Percentiles rank a stretch among this genome's conserved stretches.
phyloP scores from a whole-genome alignment of 108 stramenopile species.

The Aureococcus anophagefferens region DNA sequence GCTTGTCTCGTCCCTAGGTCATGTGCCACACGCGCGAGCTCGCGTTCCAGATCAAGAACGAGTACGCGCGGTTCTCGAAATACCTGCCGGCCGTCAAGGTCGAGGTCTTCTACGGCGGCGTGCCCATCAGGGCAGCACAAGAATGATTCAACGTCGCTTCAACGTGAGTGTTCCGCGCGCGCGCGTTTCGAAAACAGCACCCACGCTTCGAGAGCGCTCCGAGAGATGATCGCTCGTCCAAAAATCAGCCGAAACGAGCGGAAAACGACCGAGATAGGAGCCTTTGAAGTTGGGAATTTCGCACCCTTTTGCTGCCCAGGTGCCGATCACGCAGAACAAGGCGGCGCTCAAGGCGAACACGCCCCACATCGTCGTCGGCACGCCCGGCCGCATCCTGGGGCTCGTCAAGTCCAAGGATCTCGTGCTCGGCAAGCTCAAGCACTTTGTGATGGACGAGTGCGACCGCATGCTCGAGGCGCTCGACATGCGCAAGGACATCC shows the following conservation, averaged over 20 bases:
- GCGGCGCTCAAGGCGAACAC: conserved; percentile 16
- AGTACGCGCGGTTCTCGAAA: conserved; percentile 98
- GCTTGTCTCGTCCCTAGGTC: no score
- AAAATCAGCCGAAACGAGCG: no score
- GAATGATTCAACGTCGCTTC: no score
- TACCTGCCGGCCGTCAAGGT: conserved; percentile 93
- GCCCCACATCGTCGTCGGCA: conserved; percentile 91
- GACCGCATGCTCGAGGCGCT: conserved; percentile 92
- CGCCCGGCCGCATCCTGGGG: conserved; percentile 88
- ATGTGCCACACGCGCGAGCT: conserved; percentile 98
- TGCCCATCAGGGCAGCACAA: no score
- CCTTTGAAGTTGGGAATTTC: no score
- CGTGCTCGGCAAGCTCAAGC: conserved; percentile 86
- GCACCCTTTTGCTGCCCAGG: no score
- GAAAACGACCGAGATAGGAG: no score
- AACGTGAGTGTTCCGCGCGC: no score
- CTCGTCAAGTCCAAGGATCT: conserved; percentile 82
- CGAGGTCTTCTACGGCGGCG: conserved; percentile 96
- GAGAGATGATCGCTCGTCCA: no score
- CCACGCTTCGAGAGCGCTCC: no score
- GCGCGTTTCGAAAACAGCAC: no score
- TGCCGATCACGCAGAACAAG: conserved; percentile 18
- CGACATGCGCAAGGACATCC: conserved; percentile 94
- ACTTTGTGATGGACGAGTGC: conserved; percentile 99
- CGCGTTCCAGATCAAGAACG: conserved; percentile 98